Percentiles rank a stretch among this genome's conserved stretches.
phyloP scores from a whole-genome alignment of 352 stramenopile genomes.

The Phytophthora pluvialis region DNA sequence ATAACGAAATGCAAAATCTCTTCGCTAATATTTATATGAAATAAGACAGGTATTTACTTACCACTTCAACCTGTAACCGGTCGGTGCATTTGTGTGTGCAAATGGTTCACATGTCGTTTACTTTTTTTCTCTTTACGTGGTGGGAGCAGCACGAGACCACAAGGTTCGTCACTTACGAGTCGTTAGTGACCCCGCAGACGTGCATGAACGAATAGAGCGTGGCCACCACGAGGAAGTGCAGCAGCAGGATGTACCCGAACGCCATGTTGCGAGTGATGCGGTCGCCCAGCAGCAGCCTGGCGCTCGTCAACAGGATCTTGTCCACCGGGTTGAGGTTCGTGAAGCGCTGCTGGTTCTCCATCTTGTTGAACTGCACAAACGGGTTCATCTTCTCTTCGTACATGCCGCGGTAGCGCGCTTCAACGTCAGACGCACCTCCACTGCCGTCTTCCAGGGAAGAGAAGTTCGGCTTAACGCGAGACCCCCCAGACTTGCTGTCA shows the following conservation, averaged over 20 bases:
- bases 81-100: neutral
- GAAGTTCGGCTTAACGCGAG: constrained; percentile 32
- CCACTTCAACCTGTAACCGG: constrained; percentile 5
- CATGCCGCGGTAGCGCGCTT: constrained; percentile 83
- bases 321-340: constrained; percentile 91
- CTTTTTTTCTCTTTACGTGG: neutral
- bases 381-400: constrained; percentile 94
- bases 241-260: constrained; percentile 85
- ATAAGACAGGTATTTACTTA: too few species aligned
- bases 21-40: too few species aligned
- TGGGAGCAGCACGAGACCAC: too few species aligned
- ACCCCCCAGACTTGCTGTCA: constrained; percentile 23
- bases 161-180: constrained; percentile 32
- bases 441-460: constrained; percentile 48
- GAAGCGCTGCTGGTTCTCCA: constrained; percentile 89
- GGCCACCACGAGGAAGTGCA: constrained; percentile 86
- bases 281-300: constrained; percentile 82
- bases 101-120: neutral
- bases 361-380: constrained; percentile 92
- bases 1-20: too few species aligned
- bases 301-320: constrained; percentile 91
- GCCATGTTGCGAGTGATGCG: constrained; percentile 84
- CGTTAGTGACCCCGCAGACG: constrained; percentile 80
- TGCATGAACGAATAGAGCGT: constrained; percentile 91
- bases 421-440: constrained; percentile 48